Evolutionary conservation across 495 filamentous ascomycete species (phyloP), one percentile per base, ranked within the genome.

Genomic region (Hypoxylon cercidicola): DNA sequence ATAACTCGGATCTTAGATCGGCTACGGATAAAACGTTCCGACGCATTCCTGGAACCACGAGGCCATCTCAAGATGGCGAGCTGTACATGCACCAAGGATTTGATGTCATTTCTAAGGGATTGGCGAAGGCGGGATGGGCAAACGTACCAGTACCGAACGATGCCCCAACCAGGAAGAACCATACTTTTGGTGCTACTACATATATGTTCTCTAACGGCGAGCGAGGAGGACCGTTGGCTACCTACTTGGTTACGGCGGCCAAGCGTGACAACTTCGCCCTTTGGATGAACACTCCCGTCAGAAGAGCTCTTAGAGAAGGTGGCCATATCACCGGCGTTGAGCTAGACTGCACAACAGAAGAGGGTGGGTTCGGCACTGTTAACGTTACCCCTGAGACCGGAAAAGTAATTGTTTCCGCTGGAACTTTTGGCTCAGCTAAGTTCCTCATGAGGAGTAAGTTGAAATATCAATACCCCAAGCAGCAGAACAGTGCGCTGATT

Each of bases 401-500:
- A 47, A 82, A 86, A 41, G 88, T 93, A 30, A 82, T 93, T 41
- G 81, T 91, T 25, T 81, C 88, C 8, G 84, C 88, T 34, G 91
- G 91, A 44, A 85, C 89, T 23, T 89, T 93, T 52, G 88, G 85
- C 16, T 88, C 85, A 4, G 83, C 90, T 16, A 92, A 91, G 76
- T 81, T 94, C 52, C 83, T 93, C 34, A 30, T 82, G 40, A 55
- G 79, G 15, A 79, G 70, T 73, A 55, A 48, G 70, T 66, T n/a
- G 19, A 20, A 18, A 37, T 51, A 11, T 32, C 5, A 11, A 8
- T 32, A 3, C 7, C 34, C 25, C 25, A 28, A 28, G 16, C 11
- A 11, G 4, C 34, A 4, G 10, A 49, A 45, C 1, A 10, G 34
- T 18, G 12, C 21, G 19, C 41, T 61, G 20, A 82, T 86, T 72